A percentile compares a stretch with the other conserved stretches of the same genome.
Conservation (phyloP, 768 basidiomycete species). For the Naganishia onofrii region DNA sequence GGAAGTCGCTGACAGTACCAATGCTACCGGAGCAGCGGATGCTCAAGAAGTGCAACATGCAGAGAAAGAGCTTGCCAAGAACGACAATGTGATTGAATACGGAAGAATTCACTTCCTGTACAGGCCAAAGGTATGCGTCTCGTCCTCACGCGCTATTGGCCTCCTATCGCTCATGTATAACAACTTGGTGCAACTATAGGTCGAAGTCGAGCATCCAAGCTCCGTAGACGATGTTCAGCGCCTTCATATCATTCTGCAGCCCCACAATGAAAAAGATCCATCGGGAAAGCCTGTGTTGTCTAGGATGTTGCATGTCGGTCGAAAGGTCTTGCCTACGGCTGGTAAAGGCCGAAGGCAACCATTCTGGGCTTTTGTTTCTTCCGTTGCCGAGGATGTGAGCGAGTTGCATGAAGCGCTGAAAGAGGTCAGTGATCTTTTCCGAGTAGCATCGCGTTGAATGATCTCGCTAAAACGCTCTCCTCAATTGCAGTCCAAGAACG, state of each 20-base stretch:
- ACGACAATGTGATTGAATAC: conserved; percentile 29
- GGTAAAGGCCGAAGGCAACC: conserved; percentile 27
- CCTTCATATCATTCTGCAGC: conserved; percentile 32
- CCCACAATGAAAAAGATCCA: conserved; percentile 15
- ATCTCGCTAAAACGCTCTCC: background rate
- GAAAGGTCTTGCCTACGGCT: conserved; percentile 30
- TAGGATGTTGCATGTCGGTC: conserved; percentile 28
- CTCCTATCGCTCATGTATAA: background rate
- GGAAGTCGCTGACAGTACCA: background rate
- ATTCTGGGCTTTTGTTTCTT: conserved; percentile 33
- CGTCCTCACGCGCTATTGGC: background rate
- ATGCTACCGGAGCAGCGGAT: background rate
- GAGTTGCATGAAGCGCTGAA: conserved; percentile 26
- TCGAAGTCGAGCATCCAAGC: conserved; percentile 25
- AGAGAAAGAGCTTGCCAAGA: conserved; percentile 22
- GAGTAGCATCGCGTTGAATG: background rate
- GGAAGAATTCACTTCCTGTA: conserved; percentile 33
- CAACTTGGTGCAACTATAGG: background rate
- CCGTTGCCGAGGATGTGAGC: conserved; percentile 28
- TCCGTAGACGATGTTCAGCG: conserved; percentile 31
- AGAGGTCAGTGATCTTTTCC: conserved; percentile 13
- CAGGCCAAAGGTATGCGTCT: conserved; percentile 28
- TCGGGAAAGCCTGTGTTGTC: conserved; percentile 22
- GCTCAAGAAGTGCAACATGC: conserved; percentile 17
- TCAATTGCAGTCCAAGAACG: conserved; percentile 23